A percentile compares a stretch with the other conserved stretches of the same genome.
These are phyloP conservation scores for Sphaerosporella brunnea DNA, from an alignment of 495 filamentous ascomycete species.

Conservation along the genomic window DNA sequence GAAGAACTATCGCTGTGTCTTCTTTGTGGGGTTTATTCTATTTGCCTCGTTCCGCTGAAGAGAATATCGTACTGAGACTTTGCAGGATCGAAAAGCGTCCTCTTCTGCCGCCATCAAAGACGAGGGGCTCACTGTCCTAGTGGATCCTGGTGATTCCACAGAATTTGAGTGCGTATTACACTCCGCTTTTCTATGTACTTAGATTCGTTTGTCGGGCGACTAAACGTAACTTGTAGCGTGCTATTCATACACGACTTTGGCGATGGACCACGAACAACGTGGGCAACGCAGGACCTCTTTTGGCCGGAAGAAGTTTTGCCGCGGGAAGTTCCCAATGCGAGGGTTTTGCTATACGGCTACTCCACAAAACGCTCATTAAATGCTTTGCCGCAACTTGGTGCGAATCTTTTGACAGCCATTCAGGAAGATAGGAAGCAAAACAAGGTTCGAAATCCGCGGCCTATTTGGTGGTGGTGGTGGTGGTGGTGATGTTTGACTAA, in stretches of 20 bases:
- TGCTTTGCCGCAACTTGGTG: not conserved
- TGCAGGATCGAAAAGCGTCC: not conserved
- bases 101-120: not conserved
- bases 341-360: constrained; percentile 1
- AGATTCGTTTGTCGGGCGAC: not conserved
- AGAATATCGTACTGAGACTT: not conserved
- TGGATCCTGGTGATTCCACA: not conserved
- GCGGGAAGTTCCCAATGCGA: not conserved
- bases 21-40: not conserved
- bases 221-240: not conserved
- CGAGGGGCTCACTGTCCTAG: not conserved
- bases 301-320: not conserved
- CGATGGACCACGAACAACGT: not conserved
- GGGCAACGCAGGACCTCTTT: constrained; percentile 4
- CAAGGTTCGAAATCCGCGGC: too few relatives aligned
- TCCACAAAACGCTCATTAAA: not conserved
- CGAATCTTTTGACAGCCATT: not conserved
- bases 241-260: constrained; percentile 6
- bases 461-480: not conserved
- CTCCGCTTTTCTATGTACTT: not conserved
- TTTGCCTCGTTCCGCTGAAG: not conserved
- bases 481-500: not conserved
- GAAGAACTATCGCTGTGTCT: too few relatives aligned
- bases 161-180: constrained; percentile 3
- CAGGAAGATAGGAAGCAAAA: not conserved